Percentiles rank a stretch among this genome's conserved stretches.
Conservation (phyloP, 2,329 filamentous ascomycete genomes). For the Colletotrichum karsti region DNA sequence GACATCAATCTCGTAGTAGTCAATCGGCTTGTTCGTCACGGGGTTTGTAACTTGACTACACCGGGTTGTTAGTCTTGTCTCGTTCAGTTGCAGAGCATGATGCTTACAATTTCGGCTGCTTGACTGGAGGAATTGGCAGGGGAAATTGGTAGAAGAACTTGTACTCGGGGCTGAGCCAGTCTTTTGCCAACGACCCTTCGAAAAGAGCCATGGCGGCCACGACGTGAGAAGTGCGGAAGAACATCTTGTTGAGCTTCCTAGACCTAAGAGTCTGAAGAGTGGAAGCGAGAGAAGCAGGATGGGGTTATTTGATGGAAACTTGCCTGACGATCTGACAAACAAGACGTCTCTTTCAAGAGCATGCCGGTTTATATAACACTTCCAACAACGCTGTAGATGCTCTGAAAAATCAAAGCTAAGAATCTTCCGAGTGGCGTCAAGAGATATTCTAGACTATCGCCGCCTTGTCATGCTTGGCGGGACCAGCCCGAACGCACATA, state of each 20-base stretch:
- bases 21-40: constrained; percentile 37
- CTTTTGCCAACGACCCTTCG: constrained; percentile 3
- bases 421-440: no score
- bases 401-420: no score
- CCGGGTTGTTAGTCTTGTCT: background rate
- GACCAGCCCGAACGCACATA: no score
- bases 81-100: fast-evolving
- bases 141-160: constrained; percentile 46
- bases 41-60: constrained; percentile 29
- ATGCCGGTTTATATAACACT: no score
- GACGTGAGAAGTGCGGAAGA: background rate
- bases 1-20: constrained; percentile 41
- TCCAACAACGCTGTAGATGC: no score
- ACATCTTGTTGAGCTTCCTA: background rate
- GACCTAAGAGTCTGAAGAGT: no score
- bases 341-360: no score
- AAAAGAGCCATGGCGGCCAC: constrained; percentile 14
- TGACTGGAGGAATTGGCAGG: constrained; percentile 54
- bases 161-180: constrained; percentile 43
- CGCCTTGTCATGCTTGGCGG: no score
- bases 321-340: no score
- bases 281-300: background rate
- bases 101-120: constrained; percentile 47
- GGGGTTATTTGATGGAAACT: no score
- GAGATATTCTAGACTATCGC: no score